A percentile compares a stretch with the other conserved stretches of the same genome.
phyloP scores from a whole-genome alignment of 495 filamentous ascomycete genomes.

The Hyaloscypha variabilis region DNA sequence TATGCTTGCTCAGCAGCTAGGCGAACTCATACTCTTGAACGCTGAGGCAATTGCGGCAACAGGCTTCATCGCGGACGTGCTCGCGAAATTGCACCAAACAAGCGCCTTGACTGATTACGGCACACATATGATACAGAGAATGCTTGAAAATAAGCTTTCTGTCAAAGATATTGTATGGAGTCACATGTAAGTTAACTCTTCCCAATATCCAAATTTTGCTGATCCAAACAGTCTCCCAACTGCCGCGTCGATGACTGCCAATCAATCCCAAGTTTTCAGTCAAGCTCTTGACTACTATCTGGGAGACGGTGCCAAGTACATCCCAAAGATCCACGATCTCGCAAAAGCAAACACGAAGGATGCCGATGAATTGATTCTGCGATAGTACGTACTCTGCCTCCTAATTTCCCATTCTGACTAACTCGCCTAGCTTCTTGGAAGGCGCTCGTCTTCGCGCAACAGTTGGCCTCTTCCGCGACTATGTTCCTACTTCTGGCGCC shows the following conservation, averaged over 20 bases:
- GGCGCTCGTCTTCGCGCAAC: slow-evolving; percentile 65
- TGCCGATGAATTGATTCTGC: slow-evolving; percentile 50
- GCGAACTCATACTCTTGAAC: slow-evolving; percentile 59
- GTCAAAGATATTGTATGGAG: slow-evolving; percentile 73
- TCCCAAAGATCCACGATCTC: slow-evolving; percentile 60
- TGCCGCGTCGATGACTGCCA: slow-evolving; percentile 56
- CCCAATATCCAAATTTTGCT: background rate
- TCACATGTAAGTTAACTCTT: slow-evolving; percentile 49
- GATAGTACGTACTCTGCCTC: slow-evolving; percentile 25
- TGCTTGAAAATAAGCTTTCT: slow-evolving; percentile 66
- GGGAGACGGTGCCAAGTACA: slow-evolving; percentile 53
- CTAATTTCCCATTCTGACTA: slow-evolving; percentile 1
- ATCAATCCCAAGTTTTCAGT: slow-evolving; percentile 73
- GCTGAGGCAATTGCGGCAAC: slow-evolving; percentile 66
- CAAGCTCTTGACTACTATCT: slow-evolving; percentile 83
- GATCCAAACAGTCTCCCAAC: slow-evolving; percentile 37
- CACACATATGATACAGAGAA: slow-evolving; percentile 65
- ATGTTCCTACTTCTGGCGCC: slow-evolving; percentile 24
- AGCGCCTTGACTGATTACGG: slow-evolving; percentile 69
- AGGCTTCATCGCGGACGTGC: slow-evolving; percentile 56
- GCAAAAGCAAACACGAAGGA: slow-evolving; percentile 50
- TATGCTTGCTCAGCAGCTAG: slow-evolving; percentile 63
- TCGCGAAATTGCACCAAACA: slow-evolving; percentile 42
- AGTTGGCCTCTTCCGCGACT: slow-evolving; percentile 59
- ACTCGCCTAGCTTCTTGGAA: slow-evolving; percentile 56